Conservation (phyloP, 176 grass and related monocot species). For the Miscanthus lutarioriparius region DNA sequence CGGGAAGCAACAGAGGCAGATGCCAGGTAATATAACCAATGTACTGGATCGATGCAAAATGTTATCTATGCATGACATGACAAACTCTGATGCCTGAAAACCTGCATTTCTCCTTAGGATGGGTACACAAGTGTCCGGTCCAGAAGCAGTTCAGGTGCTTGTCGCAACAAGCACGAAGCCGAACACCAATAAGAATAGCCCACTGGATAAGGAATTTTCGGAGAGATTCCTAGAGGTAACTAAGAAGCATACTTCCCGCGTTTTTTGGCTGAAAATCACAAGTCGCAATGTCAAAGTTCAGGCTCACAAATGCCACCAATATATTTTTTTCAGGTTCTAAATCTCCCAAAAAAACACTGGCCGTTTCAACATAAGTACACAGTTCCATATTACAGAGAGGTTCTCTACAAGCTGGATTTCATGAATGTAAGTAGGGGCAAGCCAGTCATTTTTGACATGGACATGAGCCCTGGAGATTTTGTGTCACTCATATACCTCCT, state of each 20-base stretch:
- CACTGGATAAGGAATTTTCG: conserved; percentile 61
- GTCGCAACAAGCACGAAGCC: conserved; percentile 70
- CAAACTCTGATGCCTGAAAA: background rate
- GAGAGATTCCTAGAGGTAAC: conserved; percentile 74
- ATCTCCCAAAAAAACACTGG: conserved; percentile 52
- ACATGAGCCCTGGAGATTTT: conserved; percentile 96
- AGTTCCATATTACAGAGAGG: conserved; percentile 75
- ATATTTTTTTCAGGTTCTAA: conserved; percentile 58
- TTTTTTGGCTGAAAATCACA: background rate
- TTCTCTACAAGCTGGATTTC: conserved; percentile 57
- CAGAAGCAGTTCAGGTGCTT: conserved; percentile 48
- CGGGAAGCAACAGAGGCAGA: conserved; percentile 59
- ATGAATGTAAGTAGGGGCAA: conserved; percentile 44
- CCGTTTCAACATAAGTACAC: conserved; percentile 65
- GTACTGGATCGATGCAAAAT: background rate
- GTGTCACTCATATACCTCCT: conserved; percentile 85
- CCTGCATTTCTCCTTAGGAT: conserved; percentile 45
- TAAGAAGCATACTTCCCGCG: background rate
- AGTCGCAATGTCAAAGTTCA: background rate
- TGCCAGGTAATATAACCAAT: conserved; percentile 54
- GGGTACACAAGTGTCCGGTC: conserved; percentile 69
- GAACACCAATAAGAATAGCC: conserved; percentile 51
- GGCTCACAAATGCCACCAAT: background rate
- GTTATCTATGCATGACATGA: background rate
- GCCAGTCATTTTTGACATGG: conserved; percentile 85